Evolutionary conservation across 352 stramenopile species (phyloP).

Genomic region (Elongisporangium anandrum): DNA sequence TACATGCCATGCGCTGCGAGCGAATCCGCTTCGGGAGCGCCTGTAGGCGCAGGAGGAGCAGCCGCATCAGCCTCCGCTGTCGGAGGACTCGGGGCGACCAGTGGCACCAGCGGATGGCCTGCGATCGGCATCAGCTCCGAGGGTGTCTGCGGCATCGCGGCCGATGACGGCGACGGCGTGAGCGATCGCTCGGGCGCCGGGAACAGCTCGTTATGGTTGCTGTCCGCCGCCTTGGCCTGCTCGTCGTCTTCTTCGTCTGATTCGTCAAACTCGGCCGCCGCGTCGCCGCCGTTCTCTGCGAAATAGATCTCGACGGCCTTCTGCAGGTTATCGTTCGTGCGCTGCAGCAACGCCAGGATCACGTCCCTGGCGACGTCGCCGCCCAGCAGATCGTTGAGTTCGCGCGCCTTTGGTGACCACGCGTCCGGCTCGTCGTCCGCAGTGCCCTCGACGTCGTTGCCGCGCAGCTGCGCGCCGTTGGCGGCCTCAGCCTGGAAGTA

Average conservation of each 20-base stretch:
- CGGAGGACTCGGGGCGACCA: constrained; percentile 13
- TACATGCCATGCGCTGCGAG: constrained; percentile 66
- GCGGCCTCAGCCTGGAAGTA: constrained; percentile 64
- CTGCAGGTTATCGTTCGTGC: constrained; percentile 70
- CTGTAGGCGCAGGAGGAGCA: constrained; percentile 2
- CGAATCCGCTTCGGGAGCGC: constrained; percentile 24
- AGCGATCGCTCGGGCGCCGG: constrained; percentile 12
- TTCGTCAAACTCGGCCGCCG: constrained; percentile 33
- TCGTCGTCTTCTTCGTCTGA: constrained; percentile 42
- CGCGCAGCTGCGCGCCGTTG: constrained; percentile 30
- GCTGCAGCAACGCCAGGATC: constrained; percentile 49
- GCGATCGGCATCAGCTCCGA: constrained; percentile 42
- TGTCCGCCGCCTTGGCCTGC: constrained; percentile 23
- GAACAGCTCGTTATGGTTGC: constrained; percentile 24
- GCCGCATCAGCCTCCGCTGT: constrained; percentile 3
- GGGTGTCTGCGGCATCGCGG: constrained; percentile 26
- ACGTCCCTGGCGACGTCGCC: constrained; percentile 50
- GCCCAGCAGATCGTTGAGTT: constrained; percentile 70
- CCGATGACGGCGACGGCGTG: constrained; percentile 25
- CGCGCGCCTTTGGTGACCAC: constrained; percentile 42
- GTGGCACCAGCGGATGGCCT: constrained; percentile 50
- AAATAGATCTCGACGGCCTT: constrained; percentile 83
- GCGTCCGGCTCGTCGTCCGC: constrained; percentile 30
- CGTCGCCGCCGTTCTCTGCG: constrained; percentile 37
- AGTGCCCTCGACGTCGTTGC: constrained; percentile 50